These are phyloP conservation scores for Pontederia crassipes DNA, from an alignment of 176 grass and related monocot genomes.

Conservation along the genomic window DNA sequence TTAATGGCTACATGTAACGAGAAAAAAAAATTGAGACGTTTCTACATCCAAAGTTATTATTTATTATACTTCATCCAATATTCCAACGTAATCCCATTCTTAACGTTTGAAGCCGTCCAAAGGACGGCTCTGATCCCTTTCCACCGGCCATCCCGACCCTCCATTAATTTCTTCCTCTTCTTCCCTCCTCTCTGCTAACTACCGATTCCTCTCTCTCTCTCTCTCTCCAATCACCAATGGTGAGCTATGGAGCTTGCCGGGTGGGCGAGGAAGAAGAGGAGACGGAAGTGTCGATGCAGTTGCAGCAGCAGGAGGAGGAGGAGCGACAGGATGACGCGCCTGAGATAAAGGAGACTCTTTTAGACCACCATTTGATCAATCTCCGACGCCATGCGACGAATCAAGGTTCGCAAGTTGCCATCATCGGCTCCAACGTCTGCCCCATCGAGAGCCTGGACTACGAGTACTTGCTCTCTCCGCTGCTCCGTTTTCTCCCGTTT, in stretches of 20 bases:
- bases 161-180: not conserved
- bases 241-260: not conserved
- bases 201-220: not conserved
- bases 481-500: not conserved
- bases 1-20: too few relatives aligned
- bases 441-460: slow-evolving; percentile 94
- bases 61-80: too few relatives aligned
- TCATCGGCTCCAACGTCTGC: slow-evolving; percentile 89
- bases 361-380: not conserved
- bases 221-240: not conserved
- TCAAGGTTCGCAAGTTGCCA: slow-evolving; percentile 83
- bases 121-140: not conserved
- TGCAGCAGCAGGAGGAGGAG: not conserved
- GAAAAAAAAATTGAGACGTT: too few relatives aligned
- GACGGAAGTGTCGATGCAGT: not conserved
- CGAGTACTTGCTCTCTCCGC: slow-evolving; percentile 34
- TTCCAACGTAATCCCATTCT: not conserved
- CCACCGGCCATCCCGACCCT: not conserved
- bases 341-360: not conserved
- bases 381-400: slow-evolving; percentile 59
- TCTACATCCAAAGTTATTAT: too few relatives aligned
- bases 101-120: not conserved
- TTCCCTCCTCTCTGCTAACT: not conserved
- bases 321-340: not conserved
- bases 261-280: not conserved